Conservation (phyloP, 345 rosid genomes). For the Trapa incisa region DNA sequence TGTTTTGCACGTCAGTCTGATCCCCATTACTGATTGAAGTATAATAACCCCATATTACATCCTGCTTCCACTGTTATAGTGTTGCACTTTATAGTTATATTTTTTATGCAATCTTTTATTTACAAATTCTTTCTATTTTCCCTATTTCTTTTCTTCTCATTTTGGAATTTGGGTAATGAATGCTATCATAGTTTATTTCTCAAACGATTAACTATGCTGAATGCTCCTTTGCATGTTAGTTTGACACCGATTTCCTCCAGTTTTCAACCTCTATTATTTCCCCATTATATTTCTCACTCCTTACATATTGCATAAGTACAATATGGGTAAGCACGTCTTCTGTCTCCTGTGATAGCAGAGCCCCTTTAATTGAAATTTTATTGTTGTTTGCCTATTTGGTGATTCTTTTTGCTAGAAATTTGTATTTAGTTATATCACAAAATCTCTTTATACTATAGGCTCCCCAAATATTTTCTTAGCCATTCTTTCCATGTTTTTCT, state of each 20-base stretch:
- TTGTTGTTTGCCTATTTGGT: background rate
- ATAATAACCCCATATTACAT: too few relatives aligned
- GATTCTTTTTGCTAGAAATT: background rate
- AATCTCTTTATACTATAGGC: too few relatives aligned
- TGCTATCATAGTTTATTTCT: too few relatives aligned
- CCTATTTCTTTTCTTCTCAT: too few relatives aligned
- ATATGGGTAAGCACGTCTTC: background rate
- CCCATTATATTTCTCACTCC: background rate
- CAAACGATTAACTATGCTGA: too few relatives aligned
- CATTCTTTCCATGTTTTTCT: background rate
- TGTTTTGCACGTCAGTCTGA: constrained; percentile 62
- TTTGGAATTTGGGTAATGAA: too few relatives aligned
- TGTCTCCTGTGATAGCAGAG: background rate
- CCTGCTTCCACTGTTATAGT: too few relatives aligned
- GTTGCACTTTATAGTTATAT: too few relatives aligned
- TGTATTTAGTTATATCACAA: too few relatives aligned
- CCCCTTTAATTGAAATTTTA: background rate
- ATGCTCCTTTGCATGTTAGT: too few relatives aligned
- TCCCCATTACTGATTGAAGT: constrained; percentile 8
- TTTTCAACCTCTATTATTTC: background rate
- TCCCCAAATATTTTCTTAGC: background rate
- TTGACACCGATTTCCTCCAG: background rate
- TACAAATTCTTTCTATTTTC: too few relatives aligned
- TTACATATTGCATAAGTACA: background rate
- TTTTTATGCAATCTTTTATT: too few relatives aligned